phyloP scores from a whole-genome alignment of 768 basidiomycete genomes.

The Panaeolus papilionaceus region DNA sequence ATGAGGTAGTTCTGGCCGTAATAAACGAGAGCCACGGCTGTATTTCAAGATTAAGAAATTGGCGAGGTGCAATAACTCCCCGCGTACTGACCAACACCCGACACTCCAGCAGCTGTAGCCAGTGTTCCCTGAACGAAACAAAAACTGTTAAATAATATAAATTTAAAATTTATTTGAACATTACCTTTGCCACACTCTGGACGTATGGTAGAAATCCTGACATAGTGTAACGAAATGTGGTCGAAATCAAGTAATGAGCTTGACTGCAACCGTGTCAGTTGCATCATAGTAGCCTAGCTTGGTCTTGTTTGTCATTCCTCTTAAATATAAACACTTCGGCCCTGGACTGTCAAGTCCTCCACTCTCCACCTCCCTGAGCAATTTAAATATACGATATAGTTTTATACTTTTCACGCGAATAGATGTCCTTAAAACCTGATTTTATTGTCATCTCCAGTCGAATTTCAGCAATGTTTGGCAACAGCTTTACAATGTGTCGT shows the following conservation, averaged over 20 bases:
- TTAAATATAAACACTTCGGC: neutral
- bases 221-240: slow-evolving; percentile 29
- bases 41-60: slow-evolving; percentile 18
- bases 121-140: slow-evolving; percentile 49
- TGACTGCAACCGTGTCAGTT: neutral
- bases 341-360: neutral
- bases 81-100: slow-evolving; percentile 55
- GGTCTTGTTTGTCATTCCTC: neutral
- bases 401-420: neutral
- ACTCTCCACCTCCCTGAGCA: neutral
- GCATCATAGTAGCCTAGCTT: neutral
- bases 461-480: neutral
- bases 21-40: slow-evolving; percentile 79
- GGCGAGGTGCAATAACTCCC: slow-evolving; percentile 5
- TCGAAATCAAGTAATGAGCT: slow-evolving; percentile 5
- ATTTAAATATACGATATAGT: neutral
- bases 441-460: neutral
- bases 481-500: neutral
- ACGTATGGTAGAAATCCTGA: slow-evolving; percentile 49
- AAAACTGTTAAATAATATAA: neutral
- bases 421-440: neutral
- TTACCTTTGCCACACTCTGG: slow-evolving; percentile 54
- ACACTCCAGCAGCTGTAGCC: slow-evolving; percentile 62
- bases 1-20: slow-evolving; percentile 90
- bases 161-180: neutral